Conservation (phyloP, 1,284 basidiomycete species). For the Amylostereum areolatum region DNA sequence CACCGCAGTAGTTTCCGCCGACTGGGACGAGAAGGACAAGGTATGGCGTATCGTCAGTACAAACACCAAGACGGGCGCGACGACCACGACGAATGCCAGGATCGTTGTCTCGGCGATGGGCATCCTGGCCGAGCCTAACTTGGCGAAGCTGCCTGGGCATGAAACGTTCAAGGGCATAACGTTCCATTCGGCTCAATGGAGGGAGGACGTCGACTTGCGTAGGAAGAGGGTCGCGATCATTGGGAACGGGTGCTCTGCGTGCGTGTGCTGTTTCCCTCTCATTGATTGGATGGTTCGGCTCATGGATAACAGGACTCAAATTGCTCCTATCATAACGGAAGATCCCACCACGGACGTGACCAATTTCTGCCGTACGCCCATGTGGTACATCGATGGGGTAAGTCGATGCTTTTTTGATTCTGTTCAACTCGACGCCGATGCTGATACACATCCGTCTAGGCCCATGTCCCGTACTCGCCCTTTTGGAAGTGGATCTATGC, state of each 20-base stretch:
- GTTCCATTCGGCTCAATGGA: constrained; percentile 36
- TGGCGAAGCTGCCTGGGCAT: constrained; percentile 31
- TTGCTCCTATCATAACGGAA: constrained; percentile 36
- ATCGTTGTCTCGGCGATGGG: constrained; percentile 43
- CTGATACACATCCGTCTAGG: constrained; percentile 15
- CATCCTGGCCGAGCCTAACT: constrained; percentile 31
- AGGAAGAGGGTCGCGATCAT: constrained; percentile 33
- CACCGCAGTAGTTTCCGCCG: constrained; percentile 28
- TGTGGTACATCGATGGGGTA: constrained; percentile 38
- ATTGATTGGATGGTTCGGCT: neutral
- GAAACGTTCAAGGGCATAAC: constrained; percentile 32
- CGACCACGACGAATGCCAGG: constrained; percentile 13
- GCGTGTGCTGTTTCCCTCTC: constrained; percentile 2
- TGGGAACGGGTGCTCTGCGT: constrained; percentile 33
- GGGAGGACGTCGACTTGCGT: constrained; percentile 24
- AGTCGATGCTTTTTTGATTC: constrained; percentile 5
- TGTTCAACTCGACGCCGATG: neutral
- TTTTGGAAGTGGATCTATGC: constrained; percentile 24
- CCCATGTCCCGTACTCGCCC: constrained; percentile 24
- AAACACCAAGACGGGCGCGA: constrained; percentile 21
- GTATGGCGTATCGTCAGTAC: constrained; percentile 28
- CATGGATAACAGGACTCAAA: constrained; percentile 30
- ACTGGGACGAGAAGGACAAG: constrained; percentile 32
- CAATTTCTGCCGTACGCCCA: constrained; percentile 40
- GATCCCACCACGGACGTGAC: constrained; percentile 32